Conservation (phyloP, 331 rosid species). For the Malus hybrid region DNA sequence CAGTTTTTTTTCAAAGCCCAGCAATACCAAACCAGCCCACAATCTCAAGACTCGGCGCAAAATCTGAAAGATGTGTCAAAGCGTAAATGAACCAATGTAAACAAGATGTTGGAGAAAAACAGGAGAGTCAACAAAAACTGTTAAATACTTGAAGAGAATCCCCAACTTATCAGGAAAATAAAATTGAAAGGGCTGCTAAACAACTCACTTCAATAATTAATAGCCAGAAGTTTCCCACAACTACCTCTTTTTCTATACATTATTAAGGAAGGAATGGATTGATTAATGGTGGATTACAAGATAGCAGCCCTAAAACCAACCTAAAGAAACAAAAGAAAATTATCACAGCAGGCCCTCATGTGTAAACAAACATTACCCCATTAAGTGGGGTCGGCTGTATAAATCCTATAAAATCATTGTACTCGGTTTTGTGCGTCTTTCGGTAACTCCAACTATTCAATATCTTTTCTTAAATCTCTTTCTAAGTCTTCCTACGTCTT, state of each 20-base stretch:
- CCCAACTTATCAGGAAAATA: neutral
- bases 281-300: conserved; percentile 13
- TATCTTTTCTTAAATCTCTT: too few relatives aligned
- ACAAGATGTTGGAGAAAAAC: neutral
- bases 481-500: too few relatives aligned
- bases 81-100: neutral
- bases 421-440: too few relatives aligned
- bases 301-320: conserved; percentile 3
- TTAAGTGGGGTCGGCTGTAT: too few relatives aligned
- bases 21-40: too few relatives aligned
- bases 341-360: neutral
- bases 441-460: too few relatives aligned
- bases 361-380: neutral
- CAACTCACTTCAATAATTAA: neutral
- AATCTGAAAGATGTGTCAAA: neutral
- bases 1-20: too few relatives aligned
- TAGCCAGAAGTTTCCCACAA: neutral
- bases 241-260: neutral
- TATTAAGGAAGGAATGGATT: neutral
- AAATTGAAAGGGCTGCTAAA: neutral
- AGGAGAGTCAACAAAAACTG: neutral
- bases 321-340: neutral
- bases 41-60: neutral
- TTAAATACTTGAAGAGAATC: too few relatives aligned
- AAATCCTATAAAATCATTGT: too few relatives aligned